A percentile compares a stretch with the other conserved stretches of the same genome.
Evolutionary conservation across 176 grass and related monocot genomes (phyloP).

Genomic region (Cenchrus fungigraminus): DNA sequence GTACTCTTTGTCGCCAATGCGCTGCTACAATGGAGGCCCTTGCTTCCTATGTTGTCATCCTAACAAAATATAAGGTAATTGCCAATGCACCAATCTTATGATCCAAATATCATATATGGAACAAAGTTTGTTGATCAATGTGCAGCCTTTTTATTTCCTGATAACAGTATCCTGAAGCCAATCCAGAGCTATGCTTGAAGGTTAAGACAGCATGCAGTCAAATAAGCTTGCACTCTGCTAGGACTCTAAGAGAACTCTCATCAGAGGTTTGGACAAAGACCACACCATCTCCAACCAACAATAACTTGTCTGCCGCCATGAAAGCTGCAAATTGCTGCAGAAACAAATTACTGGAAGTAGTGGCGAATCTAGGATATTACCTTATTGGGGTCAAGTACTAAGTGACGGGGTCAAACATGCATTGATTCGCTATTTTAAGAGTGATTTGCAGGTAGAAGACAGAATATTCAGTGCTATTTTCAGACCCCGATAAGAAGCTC

Average conservation of each 20-base stretch:
- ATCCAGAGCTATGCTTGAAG: slow-evolving; percentile 49
- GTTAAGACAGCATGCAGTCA: slow-evolving; percentile 55
- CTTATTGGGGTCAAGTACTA: too few species aligned
- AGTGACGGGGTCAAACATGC: too few species aligned
- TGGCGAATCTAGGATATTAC: too few species aligned
- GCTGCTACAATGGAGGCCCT: slow-evolving; percentile 81
- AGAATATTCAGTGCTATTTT: too few species aligned
- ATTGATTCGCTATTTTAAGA: too few species aligned
- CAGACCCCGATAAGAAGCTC: too few species aligned
- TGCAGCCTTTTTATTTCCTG: not conserved
- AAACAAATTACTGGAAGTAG: slow-evolving; percentile 17
- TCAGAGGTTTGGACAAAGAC: slow-evolving; percentile 54
- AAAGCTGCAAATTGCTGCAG: slow-evolving; percentile 34
- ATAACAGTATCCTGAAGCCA: slow-evolving; percentile 41
- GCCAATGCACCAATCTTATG: too few species aligned
- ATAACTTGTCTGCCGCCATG: slow-evolving; percentile 52
- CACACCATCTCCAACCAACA: slow-evolving; percentile 25
- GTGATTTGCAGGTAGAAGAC: too few species aligned
- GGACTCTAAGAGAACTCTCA: slow-evolving; percentile 61
- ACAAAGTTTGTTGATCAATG: too few species aligned
- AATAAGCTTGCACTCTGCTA: slow-evolving; percentile 71
- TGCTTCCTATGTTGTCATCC: slow-evolving; percentile 52
- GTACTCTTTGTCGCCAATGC: slow-evolving; percentile 70
- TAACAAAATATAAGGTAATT: slow-evolving; percentile 22
- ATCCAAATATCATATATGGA: too few species aligned